Evolutionary conservation across 2,329 filamentous ascomycete genomes (phyloP).

Genomic region (Arthrocladium fulminans): DNA sequence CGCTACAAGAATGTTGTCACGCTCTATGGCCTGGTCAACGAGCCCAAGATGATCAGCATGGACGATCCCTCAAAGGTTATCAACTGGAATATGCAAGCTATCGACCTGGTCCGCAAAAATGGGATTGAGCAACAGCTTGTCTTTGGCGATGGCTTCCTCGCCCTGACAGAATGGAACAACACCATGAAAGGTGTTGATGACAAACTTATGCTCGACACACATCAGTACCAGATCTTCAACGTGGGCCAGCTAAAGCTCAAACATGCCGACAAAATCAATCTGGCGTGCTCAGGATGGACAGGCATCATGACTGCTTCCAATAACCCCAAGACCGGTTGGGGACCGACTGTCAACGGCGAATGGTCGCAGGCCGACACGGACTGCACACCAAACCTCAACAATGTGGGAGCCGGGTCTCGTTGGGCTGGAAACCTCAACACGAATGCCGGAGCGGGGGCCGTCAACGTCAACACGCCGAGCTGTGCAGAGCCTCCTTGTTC

Average conservation of each 20-base stretch:
- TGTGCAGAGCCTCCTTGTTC: constrained; percentile 67
- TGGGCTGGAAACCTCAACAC: constrained; percentile 73
- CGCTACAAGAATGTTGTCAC: constrained; percentile 86
- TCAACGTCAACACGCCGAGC: constrained; percentile 57
- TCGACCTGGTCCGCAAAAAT: constrained; percentile 64
- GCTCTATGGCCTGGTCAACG: constrained; percentile 91
- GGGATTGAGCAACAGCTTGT: constrained; percentile 65
- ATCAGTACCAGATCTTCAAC: constrained; percentile 99
- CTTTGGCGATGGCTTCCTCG: constrained; percentile 92
- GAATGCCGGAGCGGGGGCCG: constrained; percentile 54
- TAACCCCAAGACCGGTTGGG: constrained; percentile 58
- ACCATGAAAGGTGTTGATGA: constrained; percentile 61
- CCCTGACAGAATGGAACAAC: constrained; percentile 82
- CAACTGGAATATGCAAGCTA: constrained; percentile 68
- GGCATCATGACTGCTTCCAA: constrained; percentile 65
- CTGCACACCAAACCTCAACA: constrained; percentile 78
- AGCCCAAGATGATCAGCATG: constrained; percentile 76
- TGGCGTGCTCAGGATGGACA: constrained; percentile 82
- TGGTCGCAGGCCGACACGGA: constrained; percentile 98
- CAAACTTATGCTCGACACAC: constrained; percentile 77
- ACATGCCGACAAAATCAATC: constrained; percentile 74
- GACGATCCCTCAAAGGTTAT: constrained; percentile 54
- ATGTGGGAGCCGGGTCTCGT: constrained; percentile 76
- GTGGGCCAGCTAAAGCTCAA: constrained; percentile 70
- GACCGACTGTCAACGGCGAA: constrained; percentile 88